Evolutionary conservation across 768 basidiomycete species (phyloP), one percentile per base, ranked within the genome.

Genomic region (Fomitopsis serialis): DNA sequence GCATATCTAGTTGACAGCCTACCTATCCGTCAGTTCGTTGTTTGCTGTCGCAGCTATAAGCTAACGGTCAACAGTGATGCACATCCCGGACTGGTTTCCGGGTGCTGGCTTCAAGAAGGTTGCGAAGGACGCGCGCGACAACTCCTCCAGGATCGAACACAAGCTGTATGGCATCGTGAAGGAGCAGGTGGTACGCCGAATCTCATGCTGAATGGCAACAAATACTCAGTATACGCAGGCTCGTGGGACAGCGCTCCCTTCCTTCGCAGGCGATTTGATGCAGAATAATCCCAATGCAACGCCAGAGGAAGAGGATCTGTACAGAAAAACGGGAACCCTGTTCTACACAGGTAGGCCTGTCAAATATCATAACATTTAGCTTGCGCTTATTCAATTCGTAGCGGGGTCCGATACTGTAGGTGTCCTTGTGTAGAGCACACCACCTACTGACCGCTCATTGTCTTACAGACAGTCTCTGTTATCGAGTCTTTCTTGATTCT

Each of bases 1-100:
- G 58, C 61, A 9, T 68, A 62, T 49, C 55, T 66, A 3, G 68
- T 70, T 11, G 68, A 71, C 43, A 42, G 61, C 0, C 50, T 72
- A 8, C 72, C 72, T 1, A 48, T 59, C 19, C 52, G 66, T 66
- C 21, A 49, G 49, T 42, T 4, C 12, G 29, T n/a, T n/a, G 27
- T 21, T n/a, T 24, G 5, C 11, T 34, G 40, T 46, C 19, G 19
- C 35, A n/a, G 8, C 13, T 46, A 10, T 34, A 11, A 32, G 29
- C 4, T 40, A 15, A 40, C 19, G 6, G 15, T 40, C 6, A 7
- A 17, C 42, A 51, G 48, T 61, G 21, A 49, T 52, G 13, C 42
- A 58, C 29, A 42, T 63, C 2, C 55, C 59, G 0, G 37, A 48
- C 0, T 63, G 62, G 57, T 54, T 59, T 29, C 62, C 62, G 1